Percentiles rank a stretch among this genome's conserved stretches.
Conservation (phyloP, 75 land plant genomes). For the Cunninghamia lanceolata region DNA sequence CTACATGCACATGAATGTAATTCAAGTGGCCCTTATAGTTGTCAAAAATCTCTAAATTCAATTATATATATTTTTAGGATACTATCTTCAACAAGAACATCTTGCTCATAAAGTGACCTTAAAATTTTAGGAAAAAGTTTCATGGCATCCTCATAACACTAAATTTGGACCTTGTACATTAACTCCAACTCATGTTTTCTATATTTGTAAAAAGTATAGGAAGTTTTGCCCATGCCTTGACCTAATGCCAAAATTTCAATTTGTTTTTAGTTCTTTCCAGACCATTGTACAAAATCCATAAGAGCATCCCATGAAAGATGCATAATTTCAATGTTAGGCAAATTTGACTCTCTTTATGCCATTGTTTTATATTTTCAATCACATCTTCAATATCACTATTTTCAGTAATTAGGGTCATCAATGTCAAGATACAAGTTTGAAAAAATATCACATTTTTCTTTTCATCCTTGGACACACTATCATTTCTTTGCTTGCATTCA, state of each 20-base stretch:
- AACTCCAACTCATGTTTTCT: slow-evolving; percentile 83
- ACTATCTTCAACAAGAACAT: slow-evolving; percentile 94
- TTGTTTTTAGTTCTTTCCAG: slow-evolving; percentile 96
- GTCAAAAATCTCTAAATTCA: too few species aligned
- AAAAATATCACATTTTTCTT: too few species aligned
- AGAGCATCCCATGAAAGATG: too few species aligned
- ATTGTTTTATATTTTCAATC: slow-evolving; percentile 74
- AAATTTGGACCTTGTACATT: slow-evolving; percentile 87
- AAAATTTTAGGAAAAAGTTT: slow-evolving; percentile 89
- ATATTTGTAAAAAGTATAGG: slow-evolving; percentile 72
- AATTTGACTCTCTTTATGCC: slow-evolving; percentile 73
- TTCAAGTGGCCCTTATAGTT: too few species aligned
- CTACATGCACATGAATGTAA: too few species aligned
- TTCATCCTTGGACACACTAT: too few species aligned
- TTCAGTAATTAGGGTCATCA: slow-evolving; percentile 68
- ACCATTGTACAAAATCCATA: slow-evolving; percentile 94
- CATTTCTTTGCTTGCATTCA: too few species aligned
- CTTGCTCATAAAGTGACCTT: slow-evolving; percentile 91
- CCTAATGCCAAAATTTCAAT: slow-evolving; percentile 85
- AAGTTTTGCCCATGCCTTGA: too few species aligned
- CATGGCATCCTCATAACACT: too few species aligned
- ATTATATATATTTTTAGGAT: too few species aligned
- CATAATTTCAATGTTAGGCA: slow-evolving; percentile 86
- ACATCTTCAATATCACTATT: slow-evolving; percentile 77
- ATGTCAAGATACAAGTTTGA: too few species aligned